Percentiles rank a stretch among this genome's conserved stretches.
These are phyloP conservation scores for Histomonas meleagridis DNA, from an alignment of 208 protist genomes.

Conservation along the genomic window DNA sequence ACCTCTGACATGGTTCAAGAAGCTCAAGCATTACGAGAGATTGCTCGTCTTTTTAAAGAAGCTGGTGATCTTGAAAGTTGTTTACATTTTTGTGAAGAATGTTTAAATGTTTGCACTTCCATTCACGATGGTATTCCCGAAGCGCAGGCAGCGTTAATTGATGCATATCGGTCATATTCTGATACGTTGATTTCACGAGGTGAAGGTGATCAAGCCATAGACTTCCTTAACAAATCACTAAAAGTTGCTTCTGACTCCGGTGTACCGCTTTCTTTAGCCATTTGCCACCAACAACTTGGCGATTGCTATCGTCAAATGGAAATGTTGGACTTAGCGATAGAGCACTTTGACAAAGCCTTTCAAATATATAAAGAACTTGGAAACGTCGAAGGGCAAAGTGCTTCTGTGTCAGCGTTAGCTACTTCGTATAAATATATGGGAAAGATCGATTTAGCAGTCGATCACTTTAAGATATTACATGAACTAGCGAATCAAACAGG, in stretches of 20 bases:
- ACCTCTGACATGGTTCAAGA: slow-evolving; percentile 24
- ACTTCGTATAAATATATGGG: slow-evolving; percentile 36
- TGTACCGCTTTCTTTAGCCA: slow-evolving; percentile 14
- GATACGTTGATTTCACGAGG: neutral
- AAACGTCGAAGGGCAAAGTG: slow-evolving; percentile 5
- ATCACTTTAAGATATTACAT: slow-evolving; percentile 19
- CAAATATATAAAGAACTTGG: neutral
- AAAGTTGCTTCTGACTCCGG: neutral
- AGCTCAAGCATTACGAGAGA: slow-evolving; percentile 21
- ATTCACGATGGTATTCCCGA: slow-evolving; percentile 16
- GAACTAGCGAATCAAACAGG: slow-evolving; percentile 21
- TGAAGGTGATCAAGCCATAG: slow-evolving; percentile 3
- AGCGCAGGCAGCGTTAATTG: slow-evolving; percentile 26
- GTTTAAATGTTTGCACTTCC: neutral
- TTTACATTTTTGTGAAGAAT: slow-evolving; percentile 31
- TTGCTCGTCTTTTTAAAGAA: slow-evolving; percentile 30
- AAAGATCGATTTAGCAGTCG: neutral
- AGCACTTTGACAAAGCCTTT: slow-evolving; percentile 32
- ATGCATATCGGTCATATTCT: slow-evolving; percentile 23
- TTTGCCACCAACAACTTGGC: slow-evolving; percentile 27
- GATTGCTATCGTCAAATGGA: slow-evolving; percentile 4
- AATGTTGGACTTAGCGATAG: neutral
- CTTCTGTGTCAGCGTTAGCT: slow-evolving; percentile 8
- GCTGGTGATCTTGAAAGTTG: slow-evolving; percentile 7
- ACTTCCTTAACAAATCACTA: slow-evolving; percentile 13